These are phyloP conservation scores for Chrysopogon serrulatus DNA, from an alignment of 176 grass and related monocot genomes.

Conservation along the genomic window DNA sequence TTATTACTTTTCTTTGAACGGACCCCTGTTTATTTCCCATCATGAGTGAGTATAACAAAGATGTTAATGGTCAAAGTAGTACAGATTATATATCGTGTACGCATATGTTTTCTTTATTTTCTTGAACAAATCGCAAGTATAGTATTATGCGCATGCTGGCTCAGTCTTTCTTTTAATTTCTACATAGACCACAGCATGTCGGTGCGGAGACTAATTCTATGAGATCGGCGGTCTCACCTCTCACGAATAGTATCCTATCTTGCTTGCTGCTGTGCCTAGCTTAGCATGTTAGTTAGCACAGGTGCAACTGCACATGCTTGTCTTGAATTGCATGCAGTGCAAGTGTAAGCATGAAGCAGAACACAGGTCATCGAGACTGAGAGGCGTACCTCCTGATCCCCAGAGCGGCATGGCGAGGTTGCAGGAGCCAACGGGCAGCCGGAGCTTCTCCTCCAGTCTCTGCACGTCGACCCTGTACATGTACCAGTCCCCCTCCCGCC, in stretches of 20 bases:
- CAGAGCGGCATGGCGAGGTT: slow-evolving; percentile 62
- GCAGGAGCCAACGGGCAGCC: slow-evolving; percentile 65
- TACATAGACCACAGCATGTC: background rate
- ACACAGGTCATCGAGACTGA: background rate
- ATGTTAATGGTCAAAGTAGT: no score
- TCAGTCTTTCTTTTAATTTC: background rate
- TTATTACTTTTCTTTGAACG: background rate
- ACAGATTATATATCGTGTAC: background rate
- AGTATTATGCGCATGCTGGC: background rate
- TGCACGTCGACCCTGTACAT: slow-evolving; percentile 54
- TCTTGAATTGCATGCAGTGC: slow-evolving; percentile 1
- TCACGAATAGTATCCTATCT: background rate
- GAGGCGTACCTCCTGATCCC: slow-evolving; percentile 45
- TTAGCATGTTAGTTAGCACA: background rate
- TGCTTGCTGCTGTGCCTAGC: background rate
- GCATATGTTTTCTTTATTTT: background rate
- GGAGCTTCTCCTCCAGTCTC: slow-evolving; percentile 72
- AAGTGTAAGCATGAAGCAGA: background rate
- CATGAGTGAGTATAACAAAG: background rate
- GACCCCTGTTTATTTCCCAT: background rate
- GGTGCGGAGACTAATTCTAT: background rate
- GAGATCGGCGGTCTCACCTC: background rate
- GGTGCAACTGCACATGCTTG: slow-evolving; percentile 9
- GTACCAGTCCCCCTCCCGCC: slow-evolving; percentile 63
- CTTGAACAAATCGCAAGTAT: background rate